Conservation (phyloP, 2,329 filamentous ascomycete genomes). For the Byssochlamys sp. region DNA sequence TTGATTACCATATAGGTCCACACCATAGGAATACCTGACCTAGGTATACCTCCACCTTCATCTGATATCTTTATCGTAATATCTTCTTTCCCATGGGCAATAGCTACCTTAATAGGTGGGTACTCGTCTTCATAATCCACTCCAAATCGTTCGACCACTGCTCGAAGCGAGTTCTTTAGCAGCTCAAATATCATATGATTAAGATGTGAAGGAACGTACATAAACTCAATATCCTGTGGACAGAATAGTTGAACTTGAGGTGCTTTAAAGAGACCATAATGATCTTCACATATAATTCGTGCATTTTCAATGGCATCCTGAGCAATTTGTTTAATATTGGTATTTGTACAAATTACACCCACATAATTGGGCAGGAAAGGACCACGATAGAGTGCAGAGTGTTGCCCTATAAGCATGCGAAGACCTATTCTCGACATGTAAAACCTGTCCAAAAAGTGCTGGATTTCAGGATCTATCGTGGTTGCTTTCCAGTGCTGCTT, state of each 20-base stretch:
- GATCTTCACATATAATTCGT: slow-evolving; percentile 96
- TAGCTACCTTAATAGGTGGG: slow-evolving; percentile 91
- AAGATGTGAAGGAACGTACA: slow-evolving; percentile 96
- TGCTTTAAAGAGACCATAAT: slow-evolving; percentile 93
- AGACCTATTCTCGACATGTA: slow-evolving; percentile 99
- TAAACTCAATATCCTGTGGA: slow-evolving; percentile 88
- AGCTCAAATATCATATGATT: slow-evolving; percentile 99
- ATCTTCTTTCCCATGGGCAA: slow-evolving; percentile 94
- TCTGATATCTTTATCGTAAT: slow-evolving; percentile 98
- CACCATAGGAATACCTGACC: slow-evolving; percentile 84
- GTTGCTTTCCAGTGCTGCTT: slow-evolving; percentile 99
- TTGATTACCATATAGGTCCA: slow-evolving; percentile 99
- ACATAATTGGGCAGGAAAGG: slow-evolving; percentile 91
- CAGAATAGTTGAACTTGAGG: slow-evolving; percentile 95
- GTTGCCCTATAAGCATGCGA: slow-evolving; percentile 96
- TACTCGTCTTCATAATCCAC: slow-evolving; percentile 94
- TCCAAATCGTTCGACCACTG: slow-evolving; percentile 89
- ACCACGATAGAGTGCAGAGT: slow-evolving; percentile 94
- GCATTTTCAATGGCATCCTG: slow-evolving; percentile 97
- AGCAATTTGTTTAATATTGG: slow-evolving; percentile 86
- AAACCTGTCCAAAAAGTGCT: slow-evolving; percentile 94
- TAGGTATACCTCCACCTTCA: slow-evolving; percentile 88
- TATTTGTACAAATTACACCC: slow-evolving; percentile 97
- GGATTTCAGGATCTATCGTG: slow-evolving; percentile 93
- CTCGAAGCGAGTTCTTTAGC: slow-evolving; percentile 92